Percentiles rank a stretch among this genome's conserved stretches.
Conservation (phyloP, 805 yeast genomes). For the Ogataea angusta region DNA sequence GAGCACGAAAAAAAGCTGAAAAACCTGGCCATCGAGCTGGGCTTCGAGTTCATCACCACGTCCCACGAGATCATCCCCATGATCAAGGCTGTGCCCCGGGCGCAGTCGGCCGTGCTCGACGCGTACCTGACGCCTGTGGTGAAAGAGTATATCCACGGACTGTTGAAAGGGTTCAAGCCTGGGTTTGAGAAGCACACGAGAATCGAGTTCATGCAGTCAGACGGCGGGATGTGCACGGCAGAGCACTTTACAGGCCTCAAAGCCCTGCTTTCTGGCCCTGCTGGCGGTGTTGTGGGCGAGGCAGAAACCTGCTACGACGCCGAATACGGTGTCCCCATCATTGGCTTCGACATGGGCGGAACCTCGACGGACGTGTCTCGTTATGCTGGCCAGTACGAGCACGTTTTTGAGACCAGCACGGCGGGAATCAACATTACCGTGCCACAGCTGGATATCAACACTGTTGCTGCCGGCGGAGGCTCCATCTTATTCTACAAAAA, state of each 20-base stretch:
- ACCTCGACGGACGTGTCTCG: slow-evolving; percentile 38
- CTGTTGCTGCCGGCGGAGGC: slow-evolving; percentile 13
- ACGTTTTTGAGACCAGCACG: slow-evolving; percentile 32
- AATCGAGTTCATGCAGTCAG: slow-evolving; percentile 56
- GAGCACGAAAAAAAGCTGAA: slow-evolving; percentile 36
- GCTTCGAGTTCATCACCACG: slow-evolving; percentile 44
- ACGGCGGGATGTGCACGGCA: slow-evolving; percentile 56
- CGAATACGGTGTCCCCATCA: slow-evolving; percentile 21
- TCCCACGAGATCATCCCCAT: slow-evolving; percentile 38
- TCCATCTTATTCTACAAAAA: slow-evolving; percentile 9
- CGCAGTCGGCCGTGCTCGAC: slow-evolving; percentile 41
- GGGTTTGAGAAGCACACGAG: slow-evolving; percentile 34
- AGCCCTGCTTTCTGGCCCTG: slow-evolving; percentile 57
- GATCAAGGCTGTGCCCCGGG: slow-evolving; percentile 38
- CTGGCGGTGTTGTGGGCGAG: slow-evolving; percentile 61
- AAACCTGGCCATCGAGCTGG: slow-evolving; percentile 38
- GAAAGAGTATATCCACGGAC: slow-evolving; percentile 36
- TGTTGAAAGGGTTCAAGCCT: slow-evolving; percentile 32
- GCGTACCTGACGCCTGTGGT: slow-evolving; percentile 44
- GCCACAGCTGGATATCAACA: slow-evolving; percentile 33
- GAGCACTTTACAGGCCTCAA: slow-evolving; percentile 50
- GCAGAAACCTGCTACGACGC: slow-evolving; percentile 50
- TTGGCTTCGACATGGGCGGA: slow-evolving; percentile 40
- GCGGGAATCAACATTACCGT: slow-evolving; percentile 36
- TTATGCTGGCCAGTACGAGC: slow-evolving; percentile 29